Evolutionary conservation across 2,329 filamentous ascomycete species (phyloP), one percentile per base, ranked within the genome.

Genomic region (Aspergillus fructus): DNA sequence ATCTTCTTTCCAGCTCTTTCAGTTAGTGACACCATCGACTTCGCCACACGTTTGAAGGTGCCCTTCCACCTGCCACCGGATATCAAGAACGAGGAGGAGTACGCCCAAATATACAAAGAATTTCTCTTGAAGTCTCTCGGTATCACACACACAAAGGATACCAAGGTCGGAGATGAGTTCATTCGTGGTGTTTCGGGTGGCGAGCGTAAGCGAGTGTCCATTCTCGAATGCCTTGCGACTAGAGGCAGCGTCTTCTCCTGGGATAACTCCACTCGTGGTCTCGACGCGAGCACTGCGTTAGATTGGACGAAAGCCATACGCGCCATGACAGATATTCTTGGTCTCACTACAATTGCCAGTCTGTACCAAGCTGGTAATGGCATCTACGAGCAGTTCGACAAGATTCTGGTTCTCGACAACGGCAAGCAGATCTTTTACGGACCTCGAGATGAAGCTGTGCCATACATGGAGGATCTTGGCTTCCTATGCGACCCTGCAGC

Each of bases 51-150:
- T 17, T 86, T 89, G 49, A 88, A 88, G 68, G 77, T 87, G 34
- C 79, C 85, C 0, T 88, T 88, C 66, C 85, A 89, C 67, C 89
- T 89, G 62, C 85, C 88, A 0, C 76, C 88, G 0, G 81, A 88
- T 3, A 77, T 88, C 2, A 83, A 89, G 47, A 80, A 83, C 51
- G 84, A 85, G 48, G 81, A 83, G 52, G 77, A 83, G 7, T 77
- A 78, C 33, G n/a, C n/a, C n/a, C n/a, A n/a, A n/a, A n/a, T n/a
- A 79, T 79, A 71, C 3, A 78, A 79, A 17, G 75, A 83, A 15
- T 85, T 86, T 53, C 66, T 87, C 1, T 73, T 87, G 2, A 68
- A 79, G 49, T 80, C 81, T 0, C 79, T 85, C 77, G 72, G 78
- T 2, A 84, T 86, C 17, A 69, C 68, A 11, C 85, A 87, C 64